A percentile compares a stretch with the other conserved stretches of the same genome.
Conservation (phyloP, 2,329 filamentous ascomycete species). For the Neurospora sp. region DNA sequence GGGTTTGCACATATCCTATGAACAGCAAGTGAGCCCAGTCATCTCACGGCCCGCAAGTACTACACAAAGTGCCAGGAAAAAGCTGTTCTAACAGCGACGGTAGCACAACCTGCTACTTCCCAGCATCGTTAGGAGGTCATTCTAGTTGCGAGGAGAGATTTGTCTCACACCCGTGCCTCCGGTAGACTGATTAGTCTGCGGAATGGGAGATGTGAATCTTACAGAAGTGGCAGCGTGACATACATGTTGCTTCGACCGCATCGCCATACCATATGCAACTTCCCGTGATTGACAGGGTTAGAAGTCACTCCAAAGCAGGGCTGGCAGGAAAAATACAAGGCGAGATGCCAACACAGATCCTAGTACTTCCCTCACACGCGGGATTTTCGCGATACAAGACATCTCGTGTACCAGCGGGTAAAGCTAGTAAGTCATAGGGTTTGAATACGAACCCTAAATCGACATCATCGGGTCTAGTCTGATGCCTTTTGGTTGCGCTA, state of each 20-base stretch:
- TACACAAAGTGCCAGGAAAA: neutral
- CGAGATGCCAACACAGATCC: neutral
- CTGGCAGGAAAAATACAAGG: neutral
- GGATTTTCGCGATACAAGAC: neutral
- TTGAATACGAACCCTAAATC: neutral
- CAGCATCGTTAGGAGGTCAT: neutral
- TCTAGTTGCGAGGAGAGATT: neutral
- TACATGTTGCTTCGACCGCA: neutral
- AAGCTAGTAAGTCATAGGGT: neutral
- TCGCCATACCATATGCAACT: neutral
- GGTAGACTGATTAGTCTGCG: neutral
- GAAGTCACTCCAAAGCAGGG: neutral
- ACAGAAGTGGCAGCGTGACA: neutral
- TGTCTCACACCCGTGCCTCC: neutral
- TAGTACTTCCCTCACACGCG: neutral
- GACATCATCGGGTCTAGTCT: neutral
- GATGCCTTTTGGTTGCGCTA: neutral
- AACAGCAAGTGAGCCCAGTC: neutral
- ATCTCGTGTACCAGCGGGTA: neutral
- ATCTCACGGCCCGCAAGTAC: neutral
- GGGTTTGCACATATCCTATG: neutral
- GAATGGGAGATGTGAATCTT: neutral
- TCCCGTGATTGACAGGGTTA: neutral
- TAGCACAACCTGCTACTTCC: neutral
- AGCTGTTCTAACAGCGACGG: neutral